These are phyloP conservation scores for Eucalyptus globulus DNA, from an alignment of 345 rosid genomes.

Conservation along the genomic window DNA sequence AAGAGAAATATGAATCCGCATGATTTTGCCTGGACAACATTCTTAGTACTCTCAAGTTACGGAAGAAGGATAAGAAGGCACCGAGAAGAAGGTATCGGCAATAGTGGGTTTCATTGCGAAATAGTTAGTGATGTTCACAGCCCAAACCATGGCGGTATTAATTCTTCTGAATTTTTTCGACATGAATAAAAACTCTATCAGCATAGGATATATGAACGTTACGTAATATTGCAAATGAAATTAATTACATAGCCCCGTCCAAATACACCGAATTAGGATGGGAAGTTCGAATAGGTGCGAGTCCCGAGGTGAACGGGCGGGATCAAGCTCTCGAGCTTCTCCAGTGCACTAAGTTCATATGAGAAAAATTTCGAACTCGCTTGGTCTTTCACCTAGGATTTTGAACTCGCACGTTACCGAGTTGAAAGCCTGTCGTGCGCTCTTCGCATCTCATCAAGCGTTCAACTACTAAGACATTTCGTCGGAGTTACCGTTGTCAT, in stretches of 20 bases:
- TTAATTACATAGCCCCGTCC: neutral
- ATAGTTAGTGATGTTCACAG: neutral
- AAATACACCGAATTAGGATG: neutral
- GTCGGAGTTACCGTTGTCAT: neutral
- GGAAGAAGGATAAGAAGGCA: neutral
- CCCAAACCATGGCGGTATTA: no score
- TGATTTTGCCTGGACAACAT: neutral
- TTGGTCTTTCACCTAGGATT: neutral
- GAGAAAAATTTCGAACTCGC: neutral
- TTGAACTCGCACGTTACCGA: neutral
- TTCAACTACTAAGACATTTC: neutral
- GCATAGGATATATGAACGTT: neutral
- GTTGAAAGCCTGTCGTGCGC: neutral
- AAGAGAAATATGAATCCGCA: neutral
- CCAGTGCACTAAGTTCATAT: neutral
- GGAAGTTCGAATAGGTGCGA: neutral
- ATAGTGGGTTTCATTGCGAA: no score
- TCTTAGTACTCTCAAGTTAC: neutral
- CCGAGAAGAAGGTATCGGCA: accelerated
- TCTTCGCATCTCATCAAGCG: neutral
- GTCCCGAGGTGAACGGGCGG: neutral
- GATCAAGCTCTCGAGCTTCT: neutral
- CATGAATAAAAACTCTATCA: accelerated
- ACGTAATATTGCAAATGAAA: neutral
- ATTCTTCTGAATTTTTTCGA: no score